Evolutionary conservation across 2,329 filamentous ascomycete species (phyloP).

Genomic region (Erysiphe neolycopersici): DNA sequence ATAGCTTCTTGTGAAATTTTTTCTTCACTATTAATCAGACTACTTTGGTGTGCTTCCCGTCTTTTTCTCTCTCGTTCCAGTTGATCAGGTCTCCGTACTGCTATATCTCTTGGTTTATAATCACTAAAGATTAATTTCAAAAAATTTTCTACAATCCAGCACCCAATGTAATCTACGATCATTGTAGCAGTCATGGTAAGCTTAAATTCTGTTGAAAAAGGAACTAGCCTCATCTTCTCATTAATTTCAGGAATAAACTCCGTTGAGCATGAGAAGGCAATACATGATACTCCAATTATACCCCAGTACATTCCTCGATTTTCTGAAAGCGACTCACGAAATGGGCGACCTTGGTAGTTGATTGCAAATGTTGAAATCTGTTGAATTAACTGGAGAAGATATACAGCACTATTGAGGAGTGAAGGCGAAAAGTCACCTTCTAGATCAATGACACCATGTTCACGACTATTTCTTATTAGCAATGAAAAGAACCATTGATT

Average conservation of each 20-base stretch:
- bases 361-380: slow-evolving; percentile 98
- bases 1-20: slow-evolving; percentile 24
- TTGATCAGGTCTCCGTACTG: slow-evolving; percentile 64
- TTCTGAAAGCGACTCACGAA: slow-evolving; percentile 67
- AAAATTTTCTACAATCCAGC: slow-evolving; percentile 64
- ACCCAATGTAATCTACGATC: slow-evolving; percentile 65
- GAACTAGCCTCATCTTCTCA: slow-evolving; percentile 72
- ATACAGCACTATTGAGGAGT: slow-evolving; percentile 86
- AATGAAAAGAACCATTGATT: not conserved
- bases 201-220: slow-evolving; percentile 77
- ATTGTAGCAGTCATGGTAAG: slow-evolving; percentile 58
- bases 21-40: slow-evolving; percentile 22
- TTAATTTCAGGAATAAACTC: slow-evolving; percentile 94
- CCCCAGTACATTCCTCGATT: slow-evolving; percentile 98
- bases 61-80: slow-evolving; percentile 46
- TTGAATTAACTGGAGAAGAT: slow-evolving; percentile 91
- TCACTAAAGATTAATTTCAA: slow-evolving; percentile 76
- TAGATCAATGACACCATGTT: slow-evolving; percentile 45
- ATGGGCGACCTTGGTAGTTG: slow-evolving; percentile 96
- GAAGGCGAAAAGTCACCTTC: slow-evolving; percentile 88
- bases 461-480: slow-evolving; percentile 16
- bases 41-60: slow-evolving; percentile 28
- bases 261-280: slow-evolving; percentile 83
- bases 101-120: slow-evolving; percentile 82
- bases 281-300: slow-evolving; percentile 63